These are phyloP conservation scores for Sugiyamaella floridensis DNA, from an alignment of 805 yeast species.

Conservation along the genomic window DNA sequence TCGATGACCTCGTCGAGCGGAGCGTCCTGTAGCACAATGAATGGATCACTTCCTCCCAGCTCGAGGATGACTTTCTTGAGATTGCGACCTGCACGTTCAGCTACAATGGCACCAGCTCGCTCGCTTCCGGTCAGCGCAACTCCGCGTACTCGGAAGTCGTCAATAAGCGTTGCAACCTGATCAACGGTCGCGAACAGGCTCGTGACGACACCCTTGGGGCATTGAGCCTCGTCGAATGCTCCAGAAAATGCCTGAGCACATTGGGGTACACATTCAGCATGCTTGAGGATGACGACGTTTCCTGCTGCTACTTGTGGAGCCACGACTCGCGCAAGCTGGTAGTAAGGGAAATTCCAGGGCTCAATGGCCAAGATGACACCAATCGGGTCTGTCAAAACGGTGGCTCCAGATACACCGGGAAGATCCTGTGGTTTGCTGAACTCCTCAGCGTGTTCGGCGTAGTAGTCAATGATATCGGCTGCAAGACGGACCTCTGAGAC, in stretches of 20 bases:
- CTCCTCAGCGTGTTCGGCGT: slow-evolving; percentile 62
- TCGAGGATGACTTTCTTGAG: slow-evolving; percentile 86
- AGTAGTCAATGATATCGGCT: slow-evolving; percentile 47
- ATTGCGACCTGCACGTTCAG: slow-evolving; percentile 61
- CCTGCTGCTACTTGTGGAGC: slow-evolving; percentile 81
- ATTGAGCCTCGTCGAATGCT: slow-evolving; percentile 54
- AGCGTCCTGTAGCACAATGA: slow-evolving; percentile 78
- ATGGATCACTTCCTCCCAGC: slow-evolving; percentile 93
- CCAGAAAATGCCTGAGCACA: slow-evolving; percentile 54
- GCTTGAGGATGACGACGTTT: slow-evolving; percentile 60
- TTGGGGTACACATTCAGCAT: slow-evolving; percentile 69
- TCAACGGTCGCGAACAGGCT: slow-evolving; percentile 67
- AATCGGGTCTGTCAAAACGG: slow-evolving; percentile 51
- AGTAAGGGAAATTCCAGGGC: slow-evolving; percentile 64
- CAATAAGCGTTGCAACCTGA: slow-evolving; percentile 34
- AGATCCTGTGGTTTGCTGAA: slow-evolving; percentile 55
- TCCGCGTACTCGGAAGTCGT: slow-evolving; percentile 9
- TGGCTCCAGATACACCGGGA: slow-evolving; percentile 50
- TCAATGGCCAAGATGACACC: slow-evolving; percentile 59
- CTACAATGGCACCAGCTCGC: slow-evolving; percentile 71
- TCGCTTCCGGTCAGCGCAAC: slow-evolving; percentile 94
- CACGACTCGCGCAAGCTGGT: slow-evolving; percentile 72
- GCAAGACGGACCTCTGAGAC: slow-evolving; percentile 48
- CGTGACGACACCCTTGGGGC: slow-evolving; percentile 68
- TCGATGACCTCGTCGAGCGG: slow-evolving; percentile 44